Base-by-base conservation (phyloP, 345 rosid genomes). In the Murraya paniculata region DNA sequence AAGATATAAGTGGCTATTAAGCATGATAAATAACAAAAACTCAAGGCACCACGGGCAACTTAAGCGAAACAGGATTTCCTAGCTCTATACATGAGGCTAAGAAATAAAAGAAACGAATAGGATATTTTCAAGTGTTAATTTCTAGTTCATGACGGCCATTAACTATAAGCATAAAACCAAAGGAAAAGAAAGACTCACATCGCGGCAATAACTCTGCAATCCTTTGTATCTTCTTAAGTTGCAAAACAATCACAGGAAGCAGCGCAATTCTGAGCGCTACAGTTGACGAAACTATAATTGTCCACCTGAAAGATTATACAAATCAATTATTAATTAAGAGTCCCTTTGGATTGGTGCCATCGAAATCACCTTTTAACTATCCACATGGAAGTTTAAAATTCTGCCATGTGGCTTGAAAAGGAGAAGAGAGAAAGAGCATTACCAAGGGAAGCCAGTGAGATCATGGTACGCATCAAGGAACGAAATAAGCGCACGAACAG, bases 401-500 rank as follows among this genome's bases (percentile, higher is more conserved):
- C 4, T 13, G 50, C 50, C 18, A 13, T 18, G 16, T 14, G 33
- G 7, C 2, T 18, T 2, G 1, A 24, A 24, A 5, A 64, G 41
- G 36, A 35, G 36, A 31, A 16, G 9, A 61, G 18, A 33, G 4
- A 64, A 38, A 71, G 9, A 35, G 74, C 25, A 82, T 75, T 71
- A 93, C 98, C 99, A 95, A 73, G 98, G 97, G 67, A 93, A 83
- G 74, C 98, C 95, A 74, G 94, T 86, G 84, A 90, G 66, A 73
- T 90, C 88, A 82, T 93, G 98, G 78, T 77, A 95, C 2, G 83
- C 81, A 81, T 95, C 97, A 14, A 95, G 93, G 80, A 93, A 72
- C 38, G 91, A 89, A 72, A 87, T 79, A 71, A 91, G 79, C 36
- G 83, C 85, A 11, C 78, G 82, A 68, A 90, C 88, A 0, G 91